A percentile compares a stretch with the other conserved stretches of the same genome.
These are phyloP conservation scores for Alternaria sp. DNA, from an alignment of 2,329 filamentous ascomycete species.

Conservation along the genomic window DNA sequence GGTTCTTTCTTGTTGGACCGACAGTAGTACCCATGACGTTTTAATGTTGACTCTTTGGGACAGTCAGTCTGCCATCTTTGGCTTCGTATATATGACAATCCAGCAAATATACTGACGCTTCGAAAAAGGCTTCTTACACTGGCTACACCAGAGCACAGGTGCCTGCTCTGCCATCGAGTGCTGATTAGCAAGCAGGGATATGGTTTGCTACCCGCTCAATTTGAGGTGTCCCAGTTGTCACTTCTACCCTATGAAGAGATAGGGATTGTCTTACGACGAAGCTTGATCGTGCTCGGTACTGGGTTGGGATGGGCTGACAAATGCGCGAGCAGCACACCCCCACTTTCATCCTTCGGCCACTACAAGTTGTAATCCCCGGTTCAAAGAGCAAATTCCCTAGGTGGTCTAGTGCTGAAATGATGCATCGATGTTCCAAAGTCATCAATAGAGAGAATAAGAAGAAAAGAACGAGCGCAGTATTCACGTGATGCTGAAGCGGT, in stretches of 20 bases:
- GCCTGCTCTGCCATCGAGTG: neutral
- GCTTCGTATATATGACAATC: neutral
- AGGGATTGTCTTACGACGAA: neutral
- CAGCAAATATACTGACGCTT: neutral
- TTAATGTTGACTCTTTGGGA: neutral
- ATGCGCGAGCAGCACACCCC: neutral
- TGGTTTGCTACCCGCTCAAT: neutral
- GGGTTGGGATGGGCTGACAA: neutral
- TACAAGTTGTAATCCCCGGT: conserved; percentile 3
- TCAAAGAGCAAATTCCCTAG: neutral
- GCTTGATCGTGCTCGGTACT: neutral
- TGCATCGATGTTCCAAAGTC: neutral
- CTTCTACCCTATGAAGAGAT: neutral
- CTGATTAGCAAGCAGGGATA: neutral
- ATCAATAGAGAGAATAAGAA: too few species aligned
- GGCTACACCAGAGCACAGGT: conserved; percentile 5
- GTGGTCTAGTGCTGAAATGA: neutral
- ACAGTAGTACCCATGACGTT: conserved; percentile 8
- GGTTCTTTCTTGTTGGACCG: neutral
- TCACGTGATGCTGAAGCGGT: too few species aligned
- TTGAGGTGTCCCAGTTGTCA: neutral
- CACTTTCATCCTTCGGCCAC: conserved; percentile 3
- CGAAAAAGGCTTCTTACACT: conserved; percentile 7
- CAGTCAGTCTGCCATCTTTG: neutral
- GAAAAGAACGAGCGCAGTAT: too few species aligned